Percentiles rank a stretch among this genome's conserved stretches.
Evolutionary conservation across 768 basidiomycete species (phyloP).

Genomic region (Boletus pseudopeckii): DNA sequence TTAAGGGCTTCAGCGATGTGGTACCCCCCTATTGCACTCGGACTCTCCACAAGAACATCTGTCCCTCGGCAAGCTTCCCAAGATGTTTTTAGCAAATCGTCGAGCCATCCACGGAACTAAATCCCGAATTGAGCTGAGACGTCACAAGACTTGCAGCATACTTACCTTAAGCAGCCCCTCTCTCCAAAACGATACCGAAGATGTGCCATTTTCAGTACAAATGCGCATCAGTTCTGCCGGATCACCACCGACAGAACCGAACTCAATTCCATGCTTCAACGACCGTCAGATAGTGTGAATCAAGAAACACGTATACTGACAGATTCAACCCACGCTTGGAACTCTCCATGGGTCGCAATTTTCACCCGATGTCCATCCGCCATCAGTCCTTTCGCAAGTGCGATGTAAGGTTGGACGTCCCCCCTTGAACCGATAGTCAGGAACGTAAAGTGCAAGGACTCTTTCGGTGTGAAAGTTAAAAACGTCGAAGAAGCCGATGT

Average conservation of each 20-base stretch:
- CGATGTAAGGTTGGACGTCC: constrained; percentile 98
- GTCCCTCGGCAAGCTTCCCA: constrained; percentile 97
- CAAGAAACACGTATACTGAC: constrained; percentile 44
- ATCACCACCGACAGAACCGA: constrained; percentile 91
- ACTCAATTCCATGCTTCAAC: constrained; percentile 89
- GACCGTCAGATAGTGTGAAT: constrained; percentile 5
- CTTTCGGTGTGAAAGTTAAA: constrained; percentile 90
- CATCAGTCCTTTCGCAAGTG: constrained; percentile 87
- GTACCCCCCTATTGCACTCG: constrained; percentile 95
- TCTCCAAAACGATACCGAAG: constrained; percentile 91
- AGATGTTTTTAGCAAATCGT: constrained; percentile 90
- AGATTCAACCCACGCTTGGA: constrained; percentile 91
- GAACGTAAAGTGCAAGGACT: constrained; percentile 86
- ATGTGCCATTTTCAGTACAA: constrained; percentile 97
- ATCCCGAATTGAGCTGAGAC: constrained; percentile 4
- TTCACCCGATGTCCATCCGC: constrained; percentile 84
- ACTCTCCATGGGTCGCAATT: constrained; percentile 96
- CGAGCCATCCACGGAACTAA: constrained; percentile 96
- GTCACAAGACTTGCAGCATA: neutral
- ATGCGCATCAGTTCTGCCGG: constrained; percentile 97
- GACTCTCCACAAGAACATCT: constrained; percentile 91
- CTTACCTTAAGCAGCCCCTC: constrained; percentile 82
- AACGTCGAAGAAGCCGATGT: constrained; percentile 95
- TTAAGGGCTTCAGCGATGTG: constrained; percentile 94
- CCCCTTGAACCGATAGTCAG: constrained; percentile 95